Conservation (phyloP, 345 rosid species). For the Brassica cretica region DNA sequence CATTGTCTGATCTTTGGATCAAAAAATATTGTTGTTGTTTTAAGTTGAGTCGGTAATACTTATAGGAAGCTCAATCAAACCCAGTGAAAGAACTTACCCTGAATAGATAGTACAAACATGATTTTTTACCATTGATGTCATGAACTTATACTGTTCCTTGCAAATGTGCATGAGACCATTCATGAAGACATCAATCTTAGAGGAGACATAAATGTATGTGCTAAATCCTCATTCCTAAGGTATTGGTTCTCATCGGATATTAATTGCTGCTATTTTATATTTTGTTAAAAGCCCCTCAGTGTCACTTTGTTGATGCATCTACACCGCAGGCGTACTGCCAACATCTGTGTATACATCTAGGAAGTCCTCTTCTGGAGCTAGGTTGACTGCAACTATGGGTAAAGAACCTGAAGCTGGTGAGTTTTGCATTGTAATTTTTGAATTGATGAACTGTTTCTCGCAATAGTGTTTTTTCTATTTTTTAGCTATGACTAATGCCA, state of each 20-base stretch:
- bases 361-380: slow-evolving; percentile 95
- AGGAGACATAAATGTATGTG: slow-evolving; percentile 95
- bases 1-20: neutral
- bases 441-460: neutral
- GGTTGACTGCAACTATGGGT: slow-evolving; percentile 64
- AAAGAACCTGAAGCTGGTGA: neutral
- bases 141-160: no score
- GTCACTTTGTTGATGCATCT: slow-evolving; percentile 46
- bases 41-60: neutral
- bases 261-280: neutral
- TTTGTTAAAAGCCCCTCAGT: neutral
- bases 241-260: slow-evolving; percentile 29
- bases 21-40: neutral
- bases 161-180: no score
- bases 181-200: slow-evolving; percentile 47
- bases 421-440: neutral
- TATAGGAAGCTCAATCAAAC: neutral
- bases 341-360: slow-evolving; percentile 98
- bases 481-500: neutral
- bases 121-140: no score
- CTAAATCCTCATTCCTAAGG: slow-evolving; percentile 97
- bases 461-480: neutral
- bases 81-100: neutral
- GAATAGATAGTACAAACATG: neutral
- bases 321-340: slow-evolving; percentile 80